Evolutionary conservation across 768 basidiomycete genomes (phyloP).

Genomic region (Imleria badia): DNA sequence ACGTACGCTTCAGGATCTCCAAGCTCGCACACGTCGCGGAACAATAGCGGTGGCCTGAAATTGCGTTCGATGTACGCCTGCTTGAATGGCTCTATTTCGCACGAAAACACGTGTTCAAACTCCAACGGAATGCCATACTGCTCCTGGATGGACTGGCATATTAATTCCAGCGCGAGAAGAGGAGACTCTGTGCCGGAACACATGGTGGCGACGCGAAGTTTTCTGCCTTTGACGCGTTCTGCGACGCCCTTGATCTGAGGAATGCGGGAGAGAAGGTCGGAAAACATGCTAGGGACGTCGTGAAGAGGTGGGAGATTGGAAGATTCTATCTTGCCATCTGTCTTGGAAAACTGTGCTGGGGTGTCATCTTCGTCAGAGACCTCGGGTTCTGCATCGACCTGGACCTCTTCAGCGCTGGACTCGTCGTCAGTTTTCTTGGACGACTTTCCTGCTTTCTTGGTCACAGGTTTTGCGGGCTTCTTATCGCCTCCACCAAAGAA

Average conservation of each 20-base stretch:
- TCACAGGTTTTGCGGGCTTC: conserved; percentile 21
- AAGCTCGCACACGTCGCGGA: conserved; percentile 92
- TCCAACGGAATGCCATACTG: conserved; percentile 64
- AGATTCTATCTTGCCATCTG: conserved; percentile 43
- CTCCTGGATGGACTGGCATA: conserved; percentile 71
- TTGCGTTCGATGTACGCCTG: conserved; percentile 97
- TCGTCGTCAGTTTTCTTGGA: conserved; percentile 33
- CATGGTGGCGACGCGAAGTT: conserved; percentile 94
- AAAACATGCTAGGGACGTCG: conserved; percentile 70
- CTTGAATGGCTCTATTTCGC: conserved; percentile 96
- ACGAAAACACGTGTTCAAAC: conserved; percentile 92
- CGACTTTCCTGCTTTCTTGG: conserved; percentile 32
- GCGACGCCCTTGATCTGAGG: conserved; percentile 67
- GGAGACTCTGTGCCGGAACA: conserved; percentile 97
- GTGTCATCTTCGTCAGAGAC: conserved; percentile 31
- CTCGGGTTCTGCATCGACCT: conserved; percentile 36
- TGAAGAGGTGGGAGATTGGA: conserved; percentile 77
- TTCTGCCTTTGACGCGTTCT: conserved; percentile 69
- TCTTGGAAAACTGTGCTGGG: conserved; percentile 38
- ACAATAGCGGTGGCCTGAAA: conserved; percentile 88
- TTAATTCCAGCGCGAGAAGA: conserved; percentile 83
- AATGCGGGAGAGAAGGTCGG: conserved; percentile 65
- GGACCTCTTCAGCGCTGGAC: conserved; percentile 31
- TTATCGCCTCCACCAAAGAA: conserved; percentile 48
- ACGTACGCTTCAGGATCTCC: conserved; percentile 75